Percentiles rank a stretch among this genome's conserved stretches.
Evolutionary conservation across 345 rosid genomes (phyloP).

Genomic region (Arabidopsis thaliana): TAIR10.1 NC_003071.7:8102001-8102500

Average conservation of each 20-base stretch:
- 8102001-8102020: conserved; percentile 1
- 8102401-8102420: not conserved
- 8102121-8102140: conserved; percentile 36
- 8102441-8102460: not conserved
- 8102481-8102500: not conserved
- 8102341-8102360: conserved; percentile 42
- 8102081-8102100: conserved; percentile 39
- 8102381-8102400: conserved; percentile 1
- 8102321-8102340: conserved; percentile 40
- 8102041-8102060: conserved; percentile 44
- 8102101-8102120: conserved; percentile 44
- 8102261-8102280: conserved; percentile 36
- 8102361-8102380: conserved; percentile 43
- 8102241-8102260: conserved; percentile 28
- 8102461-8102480: not conserved
- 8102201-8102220: not conserved
- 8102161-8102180: conserved; percentile 26
- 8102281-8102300: conserved; percentile 38
- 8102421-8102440: not conserved
- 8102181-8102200: conserved; percentile 43
- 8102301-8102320: conserved; percentile 15
- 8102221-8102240: not conserved
- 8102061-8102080: conserved; percentile 35
- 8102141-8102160: conserved; percentile 15
- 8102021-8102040: conserved; percentile 21